Conservation (phyloP, 331 rosid species). For the Quercus phellos region DNA sequence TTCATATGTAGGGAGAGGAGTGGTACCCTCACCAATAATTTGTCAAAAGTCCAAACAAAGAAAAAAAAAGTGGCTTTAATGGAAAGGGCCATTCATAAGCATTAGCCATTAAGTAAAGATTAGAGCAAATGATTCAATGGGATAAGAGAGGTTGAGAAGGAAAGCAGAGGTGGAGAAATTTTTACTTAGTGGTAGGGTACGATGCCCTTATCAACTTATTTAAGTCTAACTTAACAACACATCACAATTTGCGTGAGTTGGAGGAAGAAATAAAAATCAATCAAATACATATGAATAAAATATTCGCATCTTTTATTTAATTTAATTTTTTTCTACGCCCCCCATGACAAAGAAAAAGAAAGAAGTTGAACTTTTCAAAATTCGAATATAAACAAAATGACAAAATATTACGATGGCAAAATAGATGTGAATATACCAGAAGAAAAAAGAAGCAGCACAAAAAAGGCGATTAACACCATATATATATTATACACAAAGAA, state of each 20-base stretch:
- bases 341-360: not conserved
- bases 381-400: not conserved
- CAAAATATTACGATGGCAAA: not conserved
- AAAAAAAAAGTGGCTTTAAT: conserved; percentile 47
- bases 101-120: conserved; percentile 64
- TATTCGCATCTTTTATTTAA: not conserved
- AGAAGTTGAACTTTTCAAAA: conserved; percentile 13
- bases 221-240: conserved; percentile 19
- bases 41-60: conserved; percentile 18
- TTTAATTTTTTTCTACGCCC: not conserved
- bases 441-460: conserved; percentile 11
- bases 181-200: conserved; percentile 74
- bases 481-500: conserved; percentile 16
- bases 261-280: not conserved
- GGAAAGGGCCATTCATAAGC: conserved; percentile 54
- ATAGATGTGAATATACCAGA: not conserved
- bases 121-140: conserved; percentile 54
- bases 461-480: conserved; percentile 15
- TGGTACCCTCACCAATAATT: conserved; percentile 39
- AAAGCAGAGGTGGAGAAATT: conserved; percentile 42
- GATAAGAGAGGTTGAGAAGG: conserved; percentile 50
- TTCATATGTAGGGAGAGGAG: conserved; percentile 13
- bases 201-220: conserved; percentile 68
- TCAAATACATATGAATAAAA: not conserved
- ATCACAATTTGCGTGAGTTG: not conserved